Conservation (phyloP, 1,284 basidiomycete species). For the Sporisorium reilianum region DNA sequence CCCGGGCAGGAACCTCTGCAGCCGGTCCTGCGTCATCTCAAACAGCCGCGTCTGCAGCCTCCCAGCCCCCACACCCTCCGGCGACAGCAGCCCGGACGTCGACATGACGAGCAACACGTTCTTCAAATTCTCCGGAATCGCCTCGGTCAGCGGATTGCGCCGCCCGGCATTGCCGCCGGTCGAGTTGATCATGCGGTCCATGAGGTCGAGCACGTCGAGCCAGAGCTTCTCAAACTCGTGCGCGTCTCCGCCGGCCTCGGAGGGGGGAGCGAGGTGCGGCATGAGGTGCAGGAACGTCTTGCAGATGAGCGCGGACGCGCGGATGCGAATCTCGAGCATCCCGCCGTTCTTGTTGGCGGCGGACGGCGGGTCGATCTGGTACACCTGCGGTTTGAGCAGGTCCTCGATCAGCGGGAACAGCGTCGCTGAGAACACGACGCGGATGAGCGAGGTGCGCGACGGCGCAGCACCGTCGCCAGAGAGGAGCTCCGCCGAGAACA, state of each 20-base stretch:
- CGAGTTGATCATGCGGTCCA: conserved; percentile 88
- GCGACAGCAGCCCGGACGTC: conserved; percentile 79
- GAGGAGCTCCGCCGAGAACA: conserved; percentile 72
- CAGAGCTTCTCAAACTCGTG: conserved; percentile 82
- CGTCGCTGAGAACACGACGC: conserved; percentile 82
- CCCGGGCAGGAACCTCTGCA: conserved; percentile 57
- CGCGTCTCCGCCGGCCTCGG: conserved; percentile 71
- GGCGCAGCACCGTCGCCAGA: conserved; percentile 69
- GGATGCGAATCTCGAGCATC: conserved; percentile 88
- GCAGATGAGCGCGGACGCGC: conserved; percentile 88
- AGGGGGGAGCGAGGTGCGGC: conserved; percentile 74
- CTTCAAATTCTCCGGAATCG: conserved; percentile 94
- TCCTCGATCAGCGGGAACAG: conserved; percentile 94
- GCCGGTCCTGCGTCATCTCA: conserved; percentile 44
- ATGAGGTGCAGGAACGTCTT: conserved; percentile 96
- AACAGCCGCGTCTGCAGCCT: conserved; percentile 42
- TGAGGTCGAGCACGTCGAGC: conserved; percentile 89
- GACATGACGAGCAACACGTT: conserved; percentile 97
- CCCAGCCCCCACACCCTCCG: conserved; percentile 15
- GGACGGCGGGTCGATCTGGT: conserved; percentile 78
- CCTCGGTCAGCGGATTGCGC: conserved; percentile 76
- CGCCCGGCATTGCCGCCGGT: conserved; percentile 33
- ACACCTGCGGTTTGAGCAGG: conserved; percentile 85
- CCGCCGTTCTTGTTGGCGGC: conserved; percentile 70
- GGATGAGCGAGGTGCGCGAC: conserved; percentile 73